Conservation (phyloP, 345 rosid genomes). For the Brassica cretica region DNA sequence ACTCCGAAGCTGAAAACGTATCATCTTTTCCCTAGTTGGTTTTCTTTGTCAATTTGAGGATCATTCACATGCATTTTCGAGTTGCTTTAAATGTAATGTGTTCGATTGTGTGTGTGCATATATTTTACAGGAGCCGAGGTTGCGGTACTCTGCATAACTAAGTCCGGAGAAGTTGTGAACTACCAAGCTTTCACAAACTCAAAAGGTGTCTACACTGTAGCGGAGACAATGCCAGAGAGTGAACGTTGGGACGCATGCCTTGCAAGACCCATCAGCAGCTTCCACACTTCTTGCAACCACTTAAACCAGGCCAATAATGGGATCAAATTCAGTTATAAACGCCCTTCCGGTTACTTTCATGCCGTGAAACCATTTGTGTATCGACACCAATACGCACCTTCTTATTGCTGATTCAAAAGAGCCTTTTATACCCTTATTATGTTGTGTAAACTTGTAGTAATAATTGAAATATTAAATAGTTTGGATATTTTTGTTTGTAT, state of each 20-base stretch:
- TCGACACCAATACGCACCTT: constrained; percentile 53
- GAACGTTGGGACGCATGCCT: constrained; percentile 96
- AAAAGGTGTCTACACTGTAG: constrained; percentile 78
- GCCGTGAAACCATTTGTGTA: constrained; percentile 70
- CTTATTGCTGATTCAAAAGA: constrained; percentile 53
- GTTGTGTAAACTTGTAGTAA: constrained; percentile 2
- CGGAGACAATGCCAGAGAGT: constrained; percentile 96
- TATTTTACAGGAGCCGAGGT: constrained; percentile 83
- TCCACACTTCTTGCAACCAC: constrained; percentile 74
- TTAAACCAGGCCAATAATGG: constrained; percentile 60
- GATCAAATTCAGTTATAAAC: constrained; percentile 75
- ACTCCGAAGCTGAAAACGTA: not conserved
- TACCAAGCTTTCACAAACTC: constrained; percentile 91
- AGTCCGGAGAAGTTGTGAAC: constrained; percentile 86
- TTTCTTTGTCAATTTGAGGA: not conserved
- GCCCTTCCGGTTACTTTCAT: constrained; percentile 79
- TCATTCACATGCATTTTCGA: not conserved
- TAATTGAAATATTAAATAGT: not conserved
- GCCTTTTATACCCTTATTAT: not conserved
- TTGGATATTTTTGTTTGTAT: not conserved
- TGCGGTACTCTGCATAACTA: constrained; percentile 94
- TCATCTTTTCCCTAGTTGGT: not conserved
- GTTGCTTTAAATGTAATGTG: not conserved
- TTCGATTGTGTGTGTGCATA: constrained; percentile 4
- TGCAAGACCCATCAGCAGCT: constrained; percentile 85